These are phyloP conservation scores for Cladorrhinum samala DNA, from an alignment of 495 filamentous ascomycete genomes.

Conservation along the genomic window DNA sequence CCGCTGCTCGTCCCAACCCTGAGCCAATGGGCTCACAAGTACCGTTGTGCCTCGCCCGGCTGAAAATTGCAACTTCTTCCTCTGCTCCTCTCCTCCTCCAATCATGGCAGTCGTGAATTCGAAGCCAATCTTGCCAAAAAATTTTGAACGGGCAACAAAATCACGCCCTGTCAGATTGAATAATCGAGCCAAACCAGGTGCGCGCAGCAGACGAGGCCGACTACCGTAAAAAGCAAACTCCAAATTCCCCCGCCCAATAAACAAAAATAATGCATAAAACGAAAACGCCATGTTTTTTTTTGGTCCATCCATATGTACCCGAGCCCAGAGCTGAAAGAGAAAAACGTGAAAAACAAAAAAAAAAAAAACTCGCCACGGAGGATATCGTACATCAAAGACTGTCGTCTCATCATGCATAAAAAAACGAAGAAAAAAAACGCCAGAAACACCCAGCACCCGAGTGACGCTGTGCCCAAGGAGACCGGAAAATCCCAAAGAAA, in stretches of 20 bases:
- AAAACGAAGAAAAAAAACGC: neutral
- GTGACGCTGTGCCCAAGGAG: slow-evolving; percentile 7
- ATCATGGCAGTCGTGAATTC: too few species aligned
- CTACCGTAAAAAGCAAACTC: neutral
- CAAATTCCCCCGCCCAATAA: neutral
- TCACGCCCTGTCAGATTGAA: neutral
- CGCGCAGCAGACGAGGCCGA: neutral
- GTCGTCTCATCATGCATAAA: neutral
- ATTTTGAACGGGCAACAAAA: neutral
- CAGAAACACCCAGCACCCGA: slow-evolving; percentile 15
- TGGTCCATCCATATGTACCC: neutral
- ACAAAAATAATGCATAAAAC: neutral
- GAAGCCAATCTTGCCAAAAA: too few species aligned
- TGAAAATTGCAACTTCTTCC: too few species aligned
- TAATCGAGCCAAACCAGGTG: neutral
- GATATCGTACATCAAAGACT: neutral
- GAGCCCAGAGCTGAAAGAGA: neutral
- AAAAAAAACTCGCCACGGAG: neutral
- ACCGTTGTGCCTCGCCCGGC: too few species aligned
- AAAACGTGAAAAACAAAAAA: neutral
- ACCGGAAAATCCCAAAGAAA: slow-evolving; percentile 1
- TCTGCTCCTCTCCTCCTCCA: too few species aligned
- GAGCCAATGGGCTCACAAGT: too few species aligned
- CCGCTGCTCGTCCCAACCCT: too few species aligned
- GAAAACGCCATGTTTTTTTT: neutral